phyloP scores from a whole-genome alignment of 257 asterid species.

The Lantana camara region DNA sequence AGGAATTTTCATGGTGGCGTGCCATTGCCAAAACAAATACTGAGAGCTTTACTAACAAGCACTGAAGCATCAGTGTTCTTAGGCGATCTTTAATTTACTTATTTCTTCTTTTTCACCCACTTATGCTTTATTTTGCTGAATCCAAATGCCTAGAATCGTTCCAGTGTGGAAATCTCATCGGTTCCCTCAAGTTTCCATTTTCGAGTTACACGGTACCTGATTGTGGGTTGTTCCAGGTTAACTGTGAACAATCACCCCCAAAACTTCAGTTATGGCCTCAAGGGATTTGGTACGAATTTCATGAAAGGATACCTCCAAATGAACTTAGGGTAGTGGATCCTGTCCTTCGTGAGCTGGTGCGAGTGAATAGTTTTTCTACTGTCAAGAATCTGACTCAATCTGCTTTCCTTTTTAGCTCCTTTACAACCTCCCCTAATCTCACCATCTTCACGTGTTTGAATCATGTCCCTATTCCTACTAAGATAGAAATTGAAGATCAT shows the following conservation, averaged over 20 bases:
- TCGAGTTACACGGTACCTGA: not conserved
- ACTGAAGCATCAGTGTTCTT: too few relatives aligned
- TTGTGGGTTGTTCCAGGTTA: conserved; percentile 43
- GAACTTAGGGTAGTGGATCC: conserved; percentile 4
- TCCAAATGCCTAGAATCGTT: conserved; percentile 35
- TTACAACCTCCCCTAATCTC: conserved; percentile 26
- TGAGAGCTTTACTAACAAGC: too few relatives aligned
- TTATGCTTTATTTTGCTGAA: too few relatives aligned
- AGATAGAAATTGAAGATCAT: not conserved
- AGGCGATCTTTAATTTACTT: too few relatives aligned
- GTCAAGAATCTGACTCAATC: not conserved
- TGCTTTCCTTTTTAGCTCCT: conserved; percentile 21
- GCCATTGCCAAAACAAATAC: too few relatives aligned
- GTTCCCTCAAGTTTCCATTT: conserved; percentile 37
- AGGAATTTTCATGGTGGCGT: too few relatives aligned
- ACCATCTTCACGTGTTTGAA: conserved; percentile 32
- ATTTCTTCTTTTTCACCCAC: conserved; percentile 10
- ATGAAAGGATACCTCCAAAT: not conserved
- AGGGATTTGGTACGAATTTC: not conserved
- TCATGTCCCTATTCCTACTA: not conserved
- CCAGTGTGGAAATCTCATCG: conserved; percentile 32
- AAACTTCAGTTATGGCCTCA: conserved; percentile 19
- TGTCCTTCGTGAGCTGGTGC: not conserved
- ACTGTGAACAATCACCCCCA: conserved; percentile 17
- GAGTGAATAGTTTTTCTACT: not conserved